Evolutionary conservation across 2,329 filamentous ascomycete species (phyloP).

Genomic region (Cladosporium velox): DNA sequence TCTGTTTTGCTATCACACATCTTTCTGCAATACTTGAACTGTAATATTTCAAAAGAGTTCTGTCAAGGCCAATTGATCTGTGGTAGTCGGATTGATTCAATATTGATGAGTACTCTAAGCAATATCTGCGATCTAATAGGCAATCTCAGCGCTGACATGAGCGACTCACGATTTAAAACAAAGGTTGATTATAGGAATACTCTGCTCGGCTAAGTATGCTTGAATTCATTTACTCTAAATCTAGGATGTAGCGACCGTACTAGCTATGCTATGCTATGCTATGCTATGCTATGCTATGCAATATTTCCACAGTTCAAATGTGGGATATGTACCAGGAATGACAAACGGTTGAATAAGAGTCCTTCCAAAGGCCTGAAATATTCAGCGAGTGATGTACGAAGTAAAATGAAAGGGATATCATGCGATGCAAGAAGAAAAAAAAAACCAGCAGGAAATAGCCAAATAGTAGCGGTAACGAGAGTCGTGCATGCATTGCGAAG

Average conservation of each 20-base stretch:
- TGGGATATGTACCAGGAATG: neutral
- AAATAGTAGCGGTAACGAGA: neutral
- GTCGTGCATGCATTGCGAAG: neutral
- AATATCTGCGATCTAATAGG: neutral
- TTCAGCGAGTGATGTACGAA: neutral
- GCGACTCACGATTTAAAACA: neutral
- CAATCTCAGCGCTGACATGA: neutral
- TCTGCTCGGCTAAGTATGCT: neutral
- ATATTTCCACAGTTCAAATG: neutral
- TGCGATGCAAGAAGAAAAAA: too few relatives aligned
- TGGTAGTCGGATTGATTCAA: too few relatives aligned
- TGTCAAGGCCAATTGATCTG: too few relatives aligned
- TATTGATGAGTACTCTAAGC: neutral
- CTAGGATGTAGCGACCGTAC: neutral
- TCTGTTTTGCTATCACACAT: neutral
- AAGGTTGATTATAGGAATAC: too few relatives aligned
- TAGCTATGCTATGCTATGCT: neutral
- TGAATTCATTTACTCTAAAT: neutral
- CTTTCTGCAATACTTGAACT: neutral
- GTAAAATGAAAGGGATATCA: too few relatives aligned
- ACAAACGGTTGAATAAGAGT: neutral
- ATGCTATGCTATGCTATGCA: neutral
- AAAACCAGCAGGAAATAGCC: neutral
- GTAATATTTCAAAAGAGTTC: neutral
- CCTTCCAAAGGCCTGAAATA: neutral